Evolutionary conservation across 2,329 filamentous ascomycete species (phyloP).

Genomic region (Colletotrichum tanaceti): DNA sequence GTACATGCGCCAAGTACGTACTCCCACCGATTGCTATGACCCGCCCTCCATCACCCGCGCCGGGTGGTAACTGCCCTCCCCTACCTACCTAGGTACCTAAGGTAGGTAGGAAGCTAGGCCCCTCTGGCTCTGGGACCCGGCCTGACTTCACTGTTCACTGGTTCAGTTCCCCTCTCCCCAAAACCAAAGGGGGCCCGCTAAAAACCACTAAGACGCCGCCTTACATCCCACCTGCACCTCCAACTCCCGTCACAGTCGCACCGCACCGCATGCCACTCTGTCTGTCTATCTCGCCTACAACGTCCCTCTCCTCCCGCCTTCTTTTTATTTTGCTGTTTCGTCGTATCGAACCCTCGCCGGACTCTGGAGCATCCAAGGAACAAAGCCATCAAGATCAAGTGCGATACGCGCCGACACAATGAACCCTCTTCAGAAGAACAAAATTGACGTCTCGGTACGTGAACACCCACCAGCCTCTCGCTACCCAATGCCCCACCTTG

Average conservation of each 20-base stretch:
- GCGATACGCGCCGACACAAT: slow-evolving; percentile 61
- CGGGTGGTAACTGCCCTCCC: slow-evolving; percentile 2
- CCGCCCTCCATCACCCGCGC: slow-evolving; percentile 10
- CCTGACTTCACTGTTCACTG: slow-evolving; percentile 38
- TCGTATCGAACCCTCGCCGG: background rate
- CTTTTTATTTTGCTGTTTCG: slow-evolving; percentile 11
- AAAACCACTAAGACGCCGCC: slow-evolving; percentile 35
- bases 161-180: slow-evolving; percentile 19
- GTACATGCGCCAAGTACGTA: slow-evolving; percentile 26
- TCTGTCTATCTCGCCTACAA: slow-evolving; percentile 19
- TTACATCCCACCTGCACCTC: slow-evolving; percentile 38
- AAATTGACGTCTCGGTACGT: slow-evolving; percentile 94
- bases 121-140: slow-evolving; percentile 22
- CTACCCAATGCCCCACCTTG: slow-evolving; percentile 35
- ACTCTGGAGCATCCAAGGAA: background rate
- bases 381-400: background rate
- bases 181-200: slow-evolving; percentile 39
- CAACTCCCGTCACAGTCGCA: slow-evolving; percentile 37
- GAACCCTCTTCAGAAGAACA: slow-evolving; percentile 99
- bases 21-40: background rate
- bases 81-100: no score
- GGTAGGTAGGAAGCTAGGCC: no score
- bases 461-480: slow-evolving; percentile 24
- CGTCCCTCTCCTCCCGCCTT: slow-evolving; percentile 25
- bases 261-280: slow-evolving; percentile 34